A percentile compares a stretch with the other conserved stretches of the same genome.
phyloP scores from a whole-genome alignment of 805 yeast genomes.

The Groenewaldozyma salmanticensis region DNA sequence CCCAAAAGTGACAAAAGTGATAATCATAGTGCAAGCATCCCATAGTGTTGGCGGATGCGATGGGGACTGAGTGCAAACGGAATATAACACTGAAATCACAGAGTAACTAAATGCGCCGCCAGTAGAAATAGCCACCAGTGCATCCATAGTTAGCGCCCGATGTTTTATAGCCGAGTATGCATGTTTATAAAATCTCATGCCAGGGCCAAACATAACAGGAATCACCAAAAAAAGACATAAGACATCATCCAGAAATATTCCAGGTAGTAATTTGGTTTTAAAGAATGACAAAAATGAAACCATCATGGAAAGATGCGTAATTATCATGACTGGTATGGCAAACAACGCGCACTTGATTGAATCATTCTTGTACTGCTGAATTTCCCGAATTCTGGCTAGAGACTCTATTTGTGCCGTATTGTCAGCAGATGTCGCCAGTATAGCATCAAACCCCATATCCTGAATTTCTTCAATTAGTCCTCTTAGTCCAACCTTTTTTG shows the following conservation, averaged over 20 bases:
- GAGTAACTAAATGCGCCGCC: conserved; percentile 71
- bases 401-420: conserved; percentile 59
- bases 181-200: conserved; percentile 54
- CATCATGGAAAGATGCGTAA: conserved; percentile 33
- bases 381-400: conserved; percentile 61
- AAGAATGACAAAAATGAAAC: conserved; percentile 24
- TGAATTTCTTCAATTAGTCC: conserved; percentile 44
- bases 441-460: conserved; percentile 45
- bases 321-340: conserved; percentile 50
- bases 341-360: conserved; percentile 42
- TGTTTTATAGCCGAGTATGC: conserved; percentile 58
- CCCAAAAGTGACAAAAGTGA: conserved; percentile 78
- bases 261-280: conserved; percentile 39
- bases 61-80: conserved; percentile 20
- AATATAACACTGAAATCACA: conserved; percentile 44
- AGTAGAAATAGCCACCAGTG: conserved; percentile 75
- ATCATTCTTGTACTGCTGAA: conserved; percentile 55
- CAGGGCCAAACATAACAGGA: conserved; percentile 59
- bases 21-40: conserved; percentile 80
- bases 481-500: conserved; percentile 47
- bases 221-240: conserved; percentile 48
- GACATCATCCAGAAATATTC: conserved; percentile 55
- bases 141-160: conserved; percentile 83
- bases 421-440: conserved; percentile 38
- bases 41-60: conserved; percentile 57